Conservation (phyloP, 805 yeast genomes). For the Tetrapisispora namnaoensis region DNA sequence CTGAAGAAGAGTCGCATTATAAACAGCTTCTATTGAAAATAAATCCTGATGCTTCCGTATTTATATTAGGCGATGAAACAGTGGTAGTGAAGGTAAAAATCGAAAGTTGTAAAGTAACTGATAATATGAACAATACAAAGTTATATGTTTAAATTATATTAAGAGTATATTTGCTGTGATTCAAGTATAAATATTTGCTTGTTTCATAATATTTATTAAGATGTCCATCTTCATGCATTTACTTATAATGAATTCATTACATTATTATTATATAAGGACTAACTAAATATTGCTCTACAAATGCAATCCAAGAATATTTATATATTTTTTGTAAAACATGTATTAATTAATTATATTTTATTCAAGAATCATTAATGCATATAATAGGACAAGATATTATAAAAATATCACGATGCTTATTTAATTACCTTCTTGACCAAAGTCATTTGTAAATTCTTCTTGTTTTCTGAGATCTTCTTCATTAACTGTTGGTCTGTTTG, state of each 20-base stretch:
- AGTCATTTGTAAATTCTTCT: slow-evolving; percentile 81
- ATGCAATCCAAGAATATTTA: neutral
- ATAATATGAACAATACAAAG: slow-evolving; percentile 50
- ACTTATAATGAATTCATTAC: no score
- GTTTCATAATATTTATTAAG: no score
- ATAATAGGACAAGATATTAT: no score
- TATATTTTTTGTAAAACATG: no score
- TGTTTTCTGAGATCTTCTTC: slow-evolving; percentile 73
- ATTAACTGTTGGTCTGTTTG: slow-evolving; percentile 92
- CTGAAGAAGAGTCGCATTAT: slow-evolving; percentile 48
- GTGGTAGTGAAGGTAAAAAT: slow-evolving; percentile 60
- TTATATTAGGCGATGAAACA: slow-evolving; percentile 52
- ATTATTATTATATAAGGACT: no score
- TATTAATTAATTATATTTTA: no score
- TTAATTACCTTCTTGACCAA: slow-evolving; percentile 86
- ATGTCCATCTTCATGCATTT: no score
- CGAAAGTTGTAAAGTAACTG: slow-evolving; percentile 67
- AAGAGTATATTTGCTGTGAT: no score
- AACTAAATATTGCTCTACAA: no score
- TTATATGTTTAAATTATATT: slow-evolving; percentile 18
- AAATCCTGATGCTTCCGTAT: slow-evolving; percentile 61
- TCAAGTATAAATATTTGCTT: neutral
- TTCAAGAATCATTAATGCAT: neutral
- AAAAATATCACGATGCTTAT: neutral
- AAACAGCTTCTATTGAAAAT: slow-evolving; percentile 50